These are phyloP conservation scores for Serpula lacrymans DNA, from an alignment of 768 basidiomycete species.

Conservation along the genomic window DNA sequence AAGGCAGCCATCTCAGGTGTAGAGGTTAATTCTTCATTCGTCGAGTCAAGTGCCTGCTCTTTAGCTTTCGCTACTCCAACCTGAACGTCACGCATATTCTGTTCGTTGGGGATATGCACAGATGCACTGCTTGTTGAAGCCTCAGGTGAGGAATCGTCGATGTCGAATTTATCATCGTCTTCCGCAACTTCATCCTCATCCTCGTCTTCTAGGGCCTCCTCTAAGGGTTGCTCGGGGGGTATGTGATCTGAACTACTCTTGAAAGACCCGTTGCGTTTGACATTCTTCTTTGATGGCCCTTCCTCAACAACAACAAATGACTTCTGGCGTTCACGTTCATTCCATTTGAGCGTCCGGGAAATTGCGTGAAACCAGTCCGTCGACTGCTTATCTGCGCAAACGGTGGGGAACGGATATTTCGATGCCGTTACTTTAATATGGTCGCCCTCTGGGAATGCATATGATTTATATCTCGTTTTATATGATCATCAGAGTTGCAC, in stretches of 20 bases:
- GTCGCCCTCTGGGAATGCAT: slow-evolving; percentile 76
- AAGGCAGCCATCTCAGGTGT: slow-evolving; percentile 28
- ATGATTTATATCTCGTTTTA: not conserved
- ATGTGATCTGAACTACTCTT: slow-evolving; percentile 6
- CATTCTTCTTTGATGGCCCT: slow-evolving; percentile 48
- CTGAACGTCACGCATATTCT: slow-evolving; percentile 10
- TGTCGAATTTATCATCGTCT: slow-evolving; percentile 84
- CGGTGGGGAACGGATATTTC: slow-evolving; percentile 97
- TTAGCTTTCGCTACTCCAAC: slow-evolving; percentile 26
- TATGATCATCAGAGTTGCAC: slow-evolving; percentile 26
- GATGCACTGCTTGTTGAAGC: slow-evolving; percentile 20
- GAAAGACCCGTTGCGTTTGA: slow-evolving; percentile 15
- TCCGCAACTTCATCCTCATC: slow-evolving; percentile 52
- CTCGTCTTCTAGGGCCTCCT: slow-evolving; percentile 42
- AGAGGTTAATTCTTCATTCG: slow-evolving; percentile 25
- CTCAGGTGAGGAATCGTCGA: slow-evolving; percentile 81
- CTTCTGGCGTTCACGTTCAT: slow-evolving; percentile 97
- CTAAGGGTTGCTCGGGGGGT: slow-evolving; percentile 20
- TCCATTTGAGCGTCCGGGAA: slow-evolving; percentile 96
- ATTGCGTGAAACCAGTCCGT: slow-evolving; percentile 99
- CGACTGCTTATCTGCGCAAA: slow-evolving; percentile 96
- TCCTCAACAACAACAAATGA: slow-evolving; percentile 99
- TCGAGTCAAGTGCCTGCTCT: slow-evolving; percentile 19
- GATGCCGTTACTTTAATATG: slow-evolving; percentile 98
- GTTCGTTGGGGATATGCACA: slow-evolving; percentile 11